Evolutionary conservation across 2,329 filamentous ascomycete genomes (phyloP), one percentile per base, ranked within the genome.

Genomic region (Colletotrichum noveboracense): DNA sequence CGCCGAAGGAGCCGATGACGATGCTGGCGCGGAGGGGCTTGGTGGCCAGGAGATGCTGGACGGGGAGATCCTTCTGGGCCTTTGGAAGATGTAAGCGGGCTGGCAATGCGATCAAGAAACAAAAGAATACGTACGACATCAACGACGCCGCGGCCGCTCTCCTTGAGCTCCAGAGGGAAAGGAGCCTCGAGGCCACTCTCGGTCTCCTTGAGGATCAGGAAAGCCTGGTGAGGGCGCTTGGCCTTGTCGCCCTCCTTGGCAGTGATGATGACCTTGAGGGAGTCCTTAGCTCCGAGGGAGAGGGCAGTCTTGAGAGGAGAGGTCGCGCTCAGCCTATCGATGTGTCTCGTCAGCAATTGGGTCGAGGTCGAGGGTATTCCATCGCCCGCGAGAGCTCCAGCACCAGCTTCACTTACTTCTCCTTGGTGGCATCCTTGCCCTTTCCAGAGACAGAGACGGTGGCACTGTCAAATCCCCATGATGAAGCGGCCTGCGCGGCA

Each of bases 161-260:
- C 94, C 87, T 98, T 98, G 64, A 98, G 88, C 13, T 87, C 93
- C 80, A 99, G 89, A 2, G 96, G 92, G 81, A 96, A 98, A 1
- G 96, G 96, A 28, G 96, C 93, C 85, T 98, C 96, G 62, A 99
- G 88, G 43, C 95, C 95, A 13, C 93, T 93, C 14, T 89, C 87
- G 28, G 75, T 74, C 80, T 98, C 96, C 80, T 91, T 93, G 74
- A 99, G 86, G 18, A 97, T 89, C 70, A 99, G 89, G 88, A 98
- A 98, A 7, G 96, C 96, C 86, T 99, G 97, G 86, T 99, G 97
- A 80, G 97, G 95, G 78, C 94, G 92, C 89, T 96, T 96, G 62
- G 91, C 90, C 80, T 92, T 93, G 85, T 93, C 92, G 82, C 91
- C 93, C 81, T 98, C 95, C 83, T 94, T 94, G 10, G 95, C 91